Conservation (phyloP, 2,329 filamentous ascomycete species). For the Exophiala spinifera region DNA sequence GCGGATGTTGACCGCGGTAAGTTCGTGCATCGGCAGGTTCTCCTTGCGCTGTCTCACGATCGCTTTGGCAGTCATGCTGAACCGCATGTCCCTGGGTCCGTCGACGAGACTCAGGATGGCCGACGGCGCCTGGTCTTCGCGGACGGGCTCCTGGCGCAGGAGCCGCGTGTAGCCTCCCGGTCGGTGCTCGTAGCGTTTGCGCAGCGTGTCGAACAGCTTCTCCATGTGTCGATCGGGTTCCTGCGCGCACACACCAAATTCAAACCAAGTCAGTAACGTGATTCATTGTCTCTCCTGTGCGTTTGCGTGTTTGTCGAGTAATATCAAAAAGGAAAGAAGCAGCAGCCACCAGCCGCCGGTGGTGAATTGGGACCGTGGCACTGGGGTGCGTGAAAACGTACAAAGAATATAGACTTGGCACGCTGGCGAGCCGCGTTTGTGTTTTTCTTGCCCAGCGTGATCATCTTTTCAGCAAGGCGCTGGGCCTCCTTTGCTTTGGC, state of each 20-base stretch:
- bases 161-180: conserved; percentile 95
- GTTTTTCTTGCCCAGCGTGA: conserved; percentile 90
- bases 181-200: conserved; percentile 71
- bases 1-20: conserved; percentile 73
- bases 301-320: not conserved
- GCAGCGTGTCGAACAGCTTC: conserved; percentile 83
- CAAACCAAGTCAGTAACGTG: no score
- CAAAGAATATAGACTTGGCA: conserved; percentile 81
- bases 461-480: conserved; percentile 85
- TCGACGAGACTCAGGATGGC: conserved; percentile 95
- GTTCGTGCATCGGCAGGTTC: conserved; percentile 60
- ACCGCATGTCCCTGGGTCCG: conserved; percentile 88
- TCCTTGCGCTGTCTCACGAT: conserved; percentile 60
- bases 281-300: not conserved
- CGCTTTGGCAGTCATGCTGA: conserved; percentile 86
- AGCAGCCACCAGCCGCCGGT: no score
- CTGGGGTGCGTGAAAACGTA: conserved; percentile 50
- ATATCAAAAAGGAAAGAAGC: not conserved
- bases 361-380: no score
- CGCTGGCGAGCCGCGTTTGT: conserved; percentile 73
- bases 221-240: conserved; percentile 54
- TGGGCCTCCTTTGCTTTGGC: conserved; percentile 97
- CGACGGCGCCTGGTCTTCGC: conserved; percentile 80
- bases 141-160: conserved; percentile 83
- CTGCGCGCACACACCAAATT: no score